Conservation (phyloP, 73 alveolate genomes). For the Paramecium caudatum region DNA sequence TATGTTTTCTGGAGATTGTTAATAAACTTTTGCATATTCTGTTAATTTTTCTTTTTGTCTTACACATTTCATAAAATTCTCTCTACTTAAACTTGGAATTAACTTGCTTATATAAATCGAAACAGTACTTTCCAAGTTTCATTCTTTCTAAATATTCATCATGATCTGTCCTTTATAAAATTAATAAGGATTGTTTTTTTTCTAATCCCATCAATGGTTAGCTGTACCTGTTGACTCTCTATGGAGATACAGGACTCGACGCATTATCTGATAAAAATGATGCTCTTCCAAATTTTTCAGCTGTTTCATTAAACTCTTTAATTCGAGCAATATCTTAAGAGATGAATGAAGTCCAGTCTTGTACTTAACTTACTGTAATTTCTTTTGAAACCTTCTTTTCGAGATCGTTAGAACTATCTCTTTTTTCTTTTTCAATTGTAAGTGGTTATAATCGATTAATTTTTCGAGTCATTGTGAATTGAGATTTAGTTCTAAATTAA, state of each 20-base stretch:
- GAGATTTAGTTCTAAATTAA: neutral
- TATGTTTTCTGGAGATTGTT: constrained; percentile 2
- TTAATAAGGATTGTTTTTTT: neutral
- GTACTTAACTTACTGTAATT: neutral
- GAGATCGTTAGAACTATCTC: neutral
- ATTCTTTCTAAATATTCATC: constrained; percentile 24
- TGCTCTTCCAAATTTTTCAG: neutral
- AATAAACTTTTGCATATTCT: constrained; percentile 45
- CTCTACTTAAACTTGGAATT: neutral
- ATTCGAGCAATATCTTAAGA: neutral
- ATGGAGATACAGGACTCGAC: neutral
- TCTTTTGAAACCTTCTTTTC: neutral
- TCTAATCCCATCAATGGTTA: neutral
- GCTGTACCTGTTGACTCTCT: neutral
- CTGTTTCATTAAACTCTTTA: constrained; percentile 29
- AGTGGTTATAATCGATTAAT: neutral
- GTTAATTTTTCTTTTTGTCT: constrained; percentile 44
- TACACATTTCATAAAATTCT: neutral
- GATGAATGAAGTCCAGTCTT: constrained; percentile 17
- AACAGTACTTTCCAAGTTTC: constrained; percentile 47
- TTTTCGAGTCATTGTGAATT: neutral
- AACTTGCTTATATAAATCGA: neutral
- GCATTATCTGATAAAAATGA: constrained; percentile 21
- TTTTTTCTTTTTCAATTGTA: neutral
- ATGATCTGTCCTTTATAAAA: neutral